Percentiles rank a stretch among this genome's conserved stretches.
Evolutionary conservation across 2,329 filamentous ascomycete species (phyloP).

Genomic region (Alternaria brassicicola): DNA sequence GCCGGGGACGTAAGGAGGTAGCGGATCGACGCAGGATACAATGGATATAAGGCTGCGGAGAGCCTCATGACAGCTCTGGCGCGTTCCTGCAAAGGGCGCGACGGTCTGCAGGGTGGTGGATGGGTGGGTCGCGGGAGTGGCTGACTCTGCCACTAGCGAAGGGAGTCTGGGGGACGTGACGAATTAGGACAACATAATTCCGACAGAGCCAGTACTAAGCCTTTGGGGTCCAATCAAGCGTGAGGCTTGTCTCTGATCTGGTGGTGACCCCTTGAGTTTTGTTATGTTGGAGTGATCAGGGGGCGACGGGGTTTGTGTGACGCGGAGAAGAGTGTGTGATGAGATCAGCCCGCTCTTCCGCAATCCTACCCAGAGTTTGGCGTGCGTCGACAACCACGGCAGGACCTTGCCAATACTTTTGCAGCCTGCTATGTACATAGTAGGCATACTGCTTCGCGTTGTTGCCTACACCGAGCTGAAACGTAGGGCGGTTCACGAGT

Average conservation of each 20-base stretch:
- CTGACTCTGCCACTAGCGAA: constrained; percentile 22
- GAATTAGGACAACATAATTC: background rate
- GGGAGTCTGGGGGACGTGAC: constrained; percentile 1
- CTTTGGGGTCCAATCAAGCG: constrained; percentile 12
- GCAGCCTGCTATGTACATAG: background rate
- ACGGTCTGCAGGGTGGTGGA: constrained; percentile 15
- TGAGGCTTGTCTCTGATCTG: constrained; percentile 8
- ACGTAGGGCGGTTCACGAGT: background rate
- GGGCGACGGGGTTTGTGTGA: constrained; percentile 11
- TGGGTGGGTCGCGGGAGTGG: constrained; percentile 36
- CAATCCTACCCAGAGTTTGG: constrained; percentile 10
- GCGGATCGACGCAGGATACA: constrained; percentile 23
- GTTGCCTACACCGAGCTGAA: background rate
- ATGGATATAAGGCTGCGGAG: constrained; percentile 34
- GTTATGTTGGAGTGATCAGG: constrained; percentile 7
- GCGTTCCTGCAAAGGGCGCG: constrained; percentile 14
- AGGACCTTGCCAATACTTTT: background rate
- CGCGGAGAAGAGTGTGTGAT: constrained; percentile 25
- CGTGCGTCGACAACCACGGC: background rate
- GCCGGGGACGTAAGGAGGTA: constrained; percentile 8
- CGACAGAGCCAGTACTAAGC: constrained; percentile 21
- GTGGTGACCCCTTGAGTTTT: constrained; percentile 4
- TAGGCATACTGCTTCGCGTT: background rate
- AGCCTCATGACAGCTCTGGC: constrained; percentile 34
- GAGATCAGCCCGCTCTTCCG: constrained; percentile 33